phyloP scores from a whole-genome alignment of 345 rosid genomes.

The Schrenkiella parvula region DNA sequence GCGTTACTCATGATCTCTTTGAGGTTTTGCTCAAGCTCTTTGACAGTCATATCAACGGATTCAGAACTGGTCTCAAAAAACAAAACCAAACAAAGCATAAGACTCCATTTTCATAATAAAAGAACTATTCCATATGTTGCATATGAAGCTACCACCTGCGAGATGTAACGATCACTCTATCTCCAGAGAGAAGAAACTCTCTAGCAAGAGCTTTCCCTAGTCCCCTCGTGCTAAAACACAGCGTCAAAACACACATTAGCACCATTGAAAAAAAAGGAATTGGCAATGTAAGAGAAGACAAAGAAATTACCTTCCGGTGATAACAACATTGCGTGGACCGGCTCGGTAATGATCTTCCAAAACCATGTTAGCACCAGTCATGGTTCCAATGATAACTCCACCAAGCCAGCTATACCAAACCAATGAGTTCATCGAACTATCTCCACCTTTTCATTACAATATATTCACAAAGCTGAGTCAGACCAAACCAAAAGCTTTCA shows the following conservation, averaged over 20 bases:
- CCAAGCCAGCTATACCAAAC: slow-evolving; percentile 99
- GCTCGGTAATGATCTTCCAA: slow-evolving; percentile 90
- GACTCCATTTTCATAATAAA: not conserved
- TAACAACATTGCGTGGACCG: slow-evolving; percentile 90
- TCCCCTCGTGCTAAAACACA: slow-evolving; percentile 72
- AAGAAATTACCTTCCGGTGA: slow-evolving; percentile 77
- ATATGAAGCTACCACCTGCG: slow-evolving; percentile 53
- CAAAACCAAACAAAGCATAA: slow-evolving; percentile 10
- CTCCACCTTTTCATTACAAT: slow-evolving; percentile 61
- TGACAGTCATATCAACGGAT: slow-evolving; percentile 68
- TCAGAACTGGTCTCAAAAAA: slow-evolving; percentile 51
- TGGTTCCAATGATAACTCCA: slow-evolving; percentile 86
- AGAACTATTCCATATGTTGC: not conserved
- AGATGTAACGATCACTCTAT: slow-evolving; percentile 80
- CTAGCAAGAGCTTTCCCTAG: slow-evolving; percentile 97
- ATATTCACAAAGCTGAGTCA: slow-evolving; percentile 17
- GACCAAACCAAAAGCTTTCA: not conserved
- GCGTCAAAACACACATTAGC: slow-evolving; percentile 11
- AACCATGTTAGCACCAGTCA: slow-evolving; percentile 91
- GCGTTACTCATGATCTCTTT: slow-evolving; percentile 53
- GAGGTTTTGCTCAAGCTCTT: slow-evolving; percentile 79
- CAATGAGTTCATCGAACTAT: slow-evolving; percentile 69
- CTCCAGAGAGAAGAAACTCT: slow-evolving; percentile 94
- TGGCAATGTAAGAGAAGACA: not conserved
- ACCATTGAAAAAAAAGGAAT: not conserved